Evolutionary conservation across 2,329 filamentous ascomycete species (phyloP), one percentile per base, ranked within the genome.

Genomic region (Pseudofabraea citricarpa): DNA sequence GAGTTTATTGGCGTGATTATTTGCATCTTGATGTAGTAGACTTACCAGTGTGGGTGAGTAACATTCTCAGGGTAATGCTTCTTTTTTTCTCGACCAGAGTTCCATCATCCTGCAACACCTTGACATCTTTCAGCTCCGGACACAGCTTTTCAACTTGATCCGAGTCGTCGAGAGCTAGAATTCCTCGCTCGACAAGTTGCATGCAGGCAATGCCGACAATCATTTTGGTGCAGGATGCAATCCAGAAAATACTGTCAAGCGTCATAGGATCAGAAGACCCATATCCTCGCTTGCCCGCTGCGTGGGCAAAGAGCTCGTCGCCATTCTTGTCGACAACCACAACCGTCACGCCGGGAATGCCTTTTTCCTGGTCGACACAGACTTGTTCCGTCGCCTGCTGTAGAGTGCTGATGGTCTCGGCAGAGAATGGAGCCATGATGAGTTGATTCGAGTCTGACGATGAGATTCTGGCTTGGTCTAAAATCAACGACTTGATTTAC

Each of bases 171-270:
- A 80, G 60, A 2, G 49, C 58, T n/a, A 79, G 46, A 12, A 58
- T 50, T 0, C 71, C 73, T 46, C 69, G 60, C 55, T 80, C 77
- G 2, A 79, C 74, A 0, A 78, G 64, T 56, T 79, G 75, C 75
- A 81, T 77, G 36, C 65, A 69, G 1, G 74, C 73, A 12, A 79
- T 58, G 0, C 67, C 73, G 0, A 67, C 63, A 10, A 80, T 60
- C 64, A 78, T 68, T 61, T 80, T 79, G 13, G 76, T 79, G 55
- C 73, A 77, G 0, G 73, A 76, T 0, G 75, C 76, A 9, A 80
- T 69, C 74, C 73, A 79, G 52, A 80, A 86, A 1, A 79, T 63
- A 10, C 66, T 78, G 20, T 85, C 79, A 1, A 79, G 61, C 0
- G 72, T 72, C 74, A 85, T 81, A 4, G 71, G 64, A 36, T 78